Conservation (phyloP, 441 rosid genomes). For the Eutrema salsugineum region DNA sequence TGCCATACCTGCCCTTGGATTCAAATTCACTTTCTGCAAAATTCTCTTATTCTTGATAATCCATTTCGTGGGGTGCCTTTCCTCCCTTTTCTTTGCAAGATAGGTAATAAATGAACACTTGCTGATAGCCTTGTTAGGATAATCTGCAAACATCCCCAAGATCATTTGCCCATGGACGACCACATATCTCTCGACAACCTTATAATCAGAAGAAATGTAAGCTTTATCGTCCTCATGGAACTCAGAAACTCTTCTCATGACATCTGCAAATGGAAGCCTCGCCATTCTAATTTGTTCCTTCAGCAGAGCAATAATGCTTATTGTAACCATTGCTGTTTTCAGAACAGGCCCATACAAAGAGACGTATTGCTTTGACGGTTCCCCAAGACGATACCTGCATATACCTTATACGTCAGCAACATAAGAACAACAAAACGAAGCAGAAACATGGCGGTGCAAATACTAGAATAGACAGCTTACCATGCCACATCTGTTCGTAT, state of each 20-base stretch:
- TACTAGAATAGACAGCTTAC: constrained; percentile 34
- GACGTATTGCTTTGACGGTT: constrained; percentile 76
- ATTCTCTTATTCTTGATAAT: constrained; percentile 46
- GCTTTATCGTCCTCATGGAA: constrained; percentile 43
- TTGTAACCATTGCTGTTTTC: constrained; percentile 65
- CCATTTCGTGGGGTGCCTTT: constrained; percentile 79
- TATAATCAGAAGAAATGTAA: constrained; percentile 54
- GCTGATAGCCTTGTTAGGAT: constrained; percentile 45
- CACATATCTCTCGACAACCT: constrained; percentile 56
- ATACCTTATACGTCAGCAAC: not conserved
- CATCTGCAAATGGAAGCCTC: constrained; percentile 60
- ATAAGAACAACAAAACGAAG: not conserved
- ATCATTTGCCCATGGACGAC: constrained; percentile 89
- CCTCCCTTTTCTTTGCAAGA: constrained; percentile 64
- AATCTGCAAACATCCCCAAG: constrained; percentile 63
- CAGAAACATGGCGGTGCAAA: not conserved
- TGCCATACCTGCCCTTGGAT: constrained; percentile 67
- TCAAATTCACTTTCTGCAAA: constrained; percentile 45
- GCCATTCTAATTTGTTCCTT: constrained; percentile 58
- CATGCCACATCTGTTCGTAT: constrained; percentile 83
- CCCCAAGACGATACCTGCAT: constrained; percentile 83
- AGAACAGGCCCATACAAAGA: constrained; percentile 71
- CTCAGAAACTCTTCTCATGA: constrained; percentile 49
- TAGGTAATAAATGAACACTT: constrained; percentile 64
- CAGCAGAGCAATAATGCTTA: constrained; percentile 57